Evolutionary conservation across 129 eudicot genomes (phyloP), one percentile per base, ranked within the genome.

Genomic region (Ambrosia artemisiifolia): DNA sequence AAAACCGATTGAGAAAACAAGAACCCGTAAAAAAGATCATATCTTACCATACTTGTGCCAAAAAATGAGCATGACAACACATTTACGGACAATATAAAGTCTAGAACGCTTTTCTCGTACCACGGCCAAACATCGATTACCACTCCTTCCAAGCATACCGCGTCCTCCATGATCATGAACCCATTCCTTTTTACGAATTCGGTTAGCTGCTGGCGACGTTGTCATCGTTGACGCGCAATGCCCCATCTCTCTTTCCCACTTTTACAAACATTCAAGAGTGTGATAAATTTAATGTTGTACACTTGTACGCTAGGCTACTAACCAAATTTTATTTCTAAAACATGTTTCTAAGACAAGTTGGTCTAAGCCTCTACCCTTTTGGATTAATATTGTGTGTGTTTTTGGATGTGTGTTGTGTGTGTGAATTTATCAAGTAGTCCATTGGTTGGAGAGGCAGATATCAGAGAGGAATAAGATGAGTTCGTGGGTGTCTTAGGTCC

Each of bases 1-100:
- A 43, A 30, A 7, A 14, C 14, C 43, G 19, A 48, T 9, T 9
- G 5, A 10, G 17, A 16, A 70, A 51, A 35, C 33, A 53, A 16
- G 30, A 53, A 51, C 35, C 18, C 63, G 0, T 28, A 6, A 11
- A 20, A 36, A 20, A 11, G 16, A 48, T 74, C 68, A 78, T 61
- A 78, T 44, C 70, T 85, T 81, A 73, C 60, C 63, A 18, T 75
- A 63, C 63, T 72, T 82, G 62, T 63, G 86, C 86, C 82, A 85
- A 44, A 79, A 85, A n/a, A 79, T 49, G 33, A 85, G 86, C 86
- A 85, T 85, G 18, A 80, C 11, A 3, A 85, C 34, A 59, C 86
- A 82, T 77, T 47, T 85, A 24, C 90, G 79, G 69, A 69, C 73
- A 34, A 85, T 79, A 65, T 85, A 85, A 46, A 75, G 68, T 69